Conservation (phyloP, 2,329 filamentous ascomycete species). For the Didymella arachidicola region DNA sequence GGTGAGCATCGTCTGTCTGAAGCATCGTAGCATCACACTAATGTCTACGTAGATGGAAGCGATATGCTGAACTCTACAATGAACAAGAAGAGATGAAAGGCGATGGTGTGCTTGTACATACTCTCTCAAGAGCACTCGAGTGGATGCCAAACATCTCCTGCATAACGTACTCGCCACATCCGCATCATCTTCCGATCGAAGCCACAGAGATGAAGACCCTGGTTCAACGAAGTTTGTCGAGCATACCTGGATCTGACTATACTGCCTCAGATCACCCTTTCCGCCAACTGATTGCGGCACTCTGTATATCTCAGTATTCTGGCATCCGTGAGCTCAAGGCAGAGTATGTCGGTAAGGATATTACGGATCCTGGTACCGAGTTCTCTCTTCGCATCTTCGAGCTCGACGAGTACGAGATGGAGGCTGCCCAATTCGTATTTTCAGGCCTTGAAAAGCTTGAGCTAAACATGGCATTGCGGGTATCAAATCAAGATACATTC, state of each 20-base stretch:
- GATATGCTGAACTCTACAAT: slow-evolving; percentile 33
- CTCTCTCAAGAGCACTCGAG: slow-evolving; percentile 32
- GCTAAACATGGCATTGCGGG: slow-evolving; percentile 24
- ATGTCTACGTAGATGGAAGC: slow-evolving; percentile 29
- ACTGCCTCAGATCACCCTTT: slow-evolving; percentile 31
- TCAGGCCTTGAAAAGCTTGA: slow-evolving; percentile 29
- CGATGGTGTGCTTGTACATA: slow-evolving; percentile 34
- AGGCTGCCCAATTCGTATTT: slow-evolving; percentile 35
- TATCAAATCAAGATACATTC: not conserved
- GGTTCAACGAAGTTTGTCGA: slow-evolving; percentile 24
- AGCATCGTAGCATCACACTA: not conserved
- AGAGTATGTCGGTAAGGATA: not conserved
- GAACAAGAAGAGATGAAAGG: slow-evolving; percentile 41
- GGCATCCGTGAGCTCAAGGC: slow-evolving; percentile 35
- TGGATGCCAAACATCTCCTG: slow-evolving; percentile 36
- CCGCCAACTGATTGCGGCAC: slow-evolving; percentile 39
- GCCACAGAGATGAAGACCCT: slow-evolving; percentile 30
- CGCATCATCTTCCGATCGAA: slow-evolving; percentile 33
- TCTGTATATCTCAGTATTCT: slow-evolving; percentile 31
- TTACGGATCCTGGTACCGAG: slow-evolving; percentile 17
- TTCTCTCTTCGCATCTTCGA: slow-evolving; percentile 33
- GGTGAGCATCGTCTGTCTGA: slow-evolving; percentile 9
- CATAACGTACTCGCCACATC: slow-evolving; percentile 38
- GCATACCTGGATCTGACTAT: not conserved
- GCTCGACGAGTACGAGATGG: slow-evolving; percentile 26